phyloP scores from a whole-genome alignment of 306 rosid genomes.

The Sophora flavescens region DNA sequence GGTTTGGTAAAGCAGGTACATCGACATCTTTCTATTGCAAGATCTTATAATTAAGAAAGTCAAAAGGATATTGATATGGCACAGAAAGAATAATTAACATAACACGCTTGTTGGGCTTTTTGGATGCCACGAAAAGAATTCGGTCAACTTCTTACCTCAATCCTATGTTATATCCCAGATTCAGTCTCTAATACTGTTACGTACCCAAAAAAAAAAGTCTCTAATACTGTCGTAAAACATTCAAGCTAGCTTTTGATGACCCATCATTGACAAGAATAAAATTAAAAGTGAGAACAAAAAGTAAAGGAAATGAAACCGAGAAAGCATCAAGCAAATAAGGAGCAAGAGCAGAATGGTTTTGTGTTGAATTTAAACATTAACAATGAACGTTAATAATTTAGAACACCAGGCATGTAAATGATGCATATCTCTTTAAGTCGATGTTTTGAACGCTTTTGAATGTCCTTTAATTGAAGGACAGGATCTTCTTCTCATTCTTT shows the following conservation, averaged over 20 bases:
- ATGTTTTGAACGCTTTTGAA: no score
- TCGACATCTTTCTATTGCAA: slow-evolving; percentile 10
- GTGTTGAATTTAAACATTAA: no score
- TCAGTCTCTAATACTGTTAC: no score
- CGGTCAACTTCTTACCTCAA: neutral
- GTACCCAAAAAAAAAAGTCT: no score
- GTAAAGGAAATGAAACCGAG: neutral
- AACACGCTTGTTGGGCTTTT: slow-evolving; percentile 31
- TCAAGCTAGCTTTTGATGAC: neutral
- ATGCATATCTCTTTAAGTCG: no score
- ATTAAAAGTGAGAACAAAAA: neutral
- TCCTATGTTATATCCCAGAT: neutral
- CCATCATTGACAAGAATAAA: neutral
- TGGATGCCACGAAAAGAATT: neutral
- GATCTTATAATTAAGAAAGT: neutral
- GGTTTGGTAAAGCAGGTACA: slow-evolving; percentile 36
- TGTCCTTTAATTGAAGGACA: no score
- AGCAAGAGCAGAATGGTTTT: no score
- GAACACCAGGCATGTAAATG: no score
- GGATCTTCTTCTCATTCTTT: no score
- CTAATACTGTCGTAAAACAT: no score
- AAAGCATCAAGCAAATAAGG: neutral
- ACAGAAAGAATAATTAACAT: neutral
- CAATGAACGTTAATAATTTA: no score
- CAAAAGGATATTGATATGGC: slow-evolving; percentile 5